Percentiles rank a stretch among this genome's conserved stretches.
These are phyloP conservation scores for Actinomucor elegans DNA, from an alignment of 371 early-diverging fungal genomes.

Conservation along the genomic window DNA sequence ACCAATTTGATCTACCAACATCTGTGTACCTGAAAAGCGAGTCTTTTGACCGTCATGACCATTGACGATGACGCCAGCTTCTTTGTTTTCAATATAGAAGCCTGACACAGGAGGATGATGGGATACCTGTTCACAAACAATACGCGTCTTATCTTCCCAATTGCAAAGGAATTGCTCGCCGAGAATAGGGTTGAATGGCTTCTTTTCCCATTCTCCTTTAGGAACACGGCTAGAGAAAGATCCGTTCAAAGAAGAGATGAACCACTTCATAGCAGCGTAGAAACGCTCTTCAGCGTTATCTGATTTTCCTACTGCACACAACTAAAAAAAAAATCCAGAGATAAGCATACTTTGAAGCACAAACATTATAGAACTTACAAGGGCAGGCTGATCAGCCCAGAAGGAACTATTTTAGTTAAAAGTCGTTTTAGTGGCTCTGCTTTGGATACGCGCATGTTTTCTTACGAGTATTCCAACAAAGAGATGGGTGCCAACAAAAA, in stretches of 20 bases:
- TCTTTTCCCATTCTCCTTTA: constrained; percentile 77
- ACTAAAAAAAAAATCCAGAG: constrained; percentile 11
- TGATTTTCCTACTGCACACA: constrained; percentile 58
- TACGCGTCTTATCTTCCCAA: constrained; percentile 69
- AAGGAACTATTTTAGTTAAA: constrained; percentile 28
- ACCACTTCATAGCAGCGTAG: constrained; percentile 74
- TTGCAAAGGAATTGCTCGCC: constrained; percentile 77
- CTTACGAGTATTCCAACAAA: constrained; percentile 79
- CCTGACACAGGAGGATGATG: constrained; percentile 82
- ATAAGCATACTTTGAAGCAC: too few species aligned
- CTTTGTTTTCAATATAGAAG: constrained; percentile 69
- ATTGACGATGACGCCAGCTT: constrained; percentile 66
- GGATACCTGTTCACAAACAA: constrained; percentile 74
- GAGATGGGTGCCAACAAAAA: constrained; percentile 76
- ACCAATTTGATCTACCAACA: constrained; percentile 79
- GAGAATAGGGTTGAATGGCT: constrained; percentile 86
- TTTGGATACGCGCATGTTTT: background rate
- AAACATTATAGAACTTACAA: constrained; percentile 26
- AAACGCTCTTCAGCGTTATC: constrained; percentile 69
- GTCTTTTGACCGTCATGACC: constrained; percentile 85
- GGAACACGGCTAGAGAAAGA: constrained; percentile 70
- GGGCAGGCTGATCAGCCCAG: constrained; percentile 47
- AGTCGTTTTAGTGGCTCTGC: background rate
- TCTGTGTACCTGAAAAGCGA: constrained; percentile 73
- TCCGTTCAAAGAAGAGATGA: constrained; percentile 76